Conservation (phyloP, 2,329 filamentous ascomycete species). For the Xylaria sp. region DNA sequence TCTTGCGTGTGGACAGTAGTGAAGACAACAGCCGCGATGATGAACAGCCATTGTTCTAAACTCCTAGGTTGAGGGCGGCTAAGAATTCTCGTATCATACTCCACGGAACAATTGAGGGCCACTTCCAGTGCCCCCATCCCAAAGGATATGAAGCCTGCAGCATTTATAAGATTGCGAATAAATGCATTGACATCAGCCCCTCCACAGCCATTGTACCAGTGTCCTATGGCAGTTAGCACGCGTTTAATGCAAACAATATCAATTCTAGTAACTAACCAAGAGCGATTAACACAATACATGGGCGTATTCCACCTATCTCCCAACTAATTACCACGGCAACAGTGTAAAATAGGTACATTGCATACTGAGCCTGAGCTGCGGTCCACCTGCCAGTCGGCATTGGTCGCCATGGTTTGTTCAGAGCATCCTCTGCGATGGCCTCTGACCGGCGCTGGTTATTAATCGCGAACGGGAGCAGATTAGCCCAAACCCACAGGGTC, state of each 20-base stretch:
- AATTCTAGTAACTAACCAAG: too few species aligned
- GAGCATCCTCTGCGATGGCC: slow-evolving; percentile 45
- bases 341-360: too few species aligned
- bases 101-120: neutral
- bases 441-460: slow-evolving; percentile 46
- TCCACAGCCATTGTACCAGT: neutral
- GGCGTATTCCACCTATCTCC: too few species aligned
- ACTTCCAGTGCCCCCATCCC: slow-evolving; percentile 19
- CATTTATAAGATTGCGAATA: slow-evolving; percentile 10
- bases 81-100: too few species aligned
- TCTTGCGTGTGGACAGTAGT: slow-evolving; percentile 42
- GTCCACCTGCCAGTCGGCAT: slow-evolving; percentile 42
- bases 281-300: neutral
- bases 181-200: neutral
- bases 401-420: slow-evolving; percentile 51
- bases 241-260: too few species aligned
- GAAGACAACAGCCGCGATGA: slow-evolving; percentile 33
- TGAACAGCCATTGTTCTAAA: slow-evolving; percentile 27
- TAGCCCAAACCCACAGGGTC: slow-evolving; percentile 44
- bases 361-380: too few species aligned
- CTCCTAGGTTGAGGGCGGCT: neutral
- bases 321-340: too few species aligned
- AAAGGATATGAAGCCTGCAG: slow-evolving; percentile 21
- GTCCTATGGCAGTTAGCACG: too few species aligned
- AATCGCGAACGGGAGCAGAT: slow-evolving; percentile 47